A percentile compares a stretch with the other conserved stretches of the same genome.
Conservation (phyloP, 345 rosid species). For the Acer saccharum region DNA sequence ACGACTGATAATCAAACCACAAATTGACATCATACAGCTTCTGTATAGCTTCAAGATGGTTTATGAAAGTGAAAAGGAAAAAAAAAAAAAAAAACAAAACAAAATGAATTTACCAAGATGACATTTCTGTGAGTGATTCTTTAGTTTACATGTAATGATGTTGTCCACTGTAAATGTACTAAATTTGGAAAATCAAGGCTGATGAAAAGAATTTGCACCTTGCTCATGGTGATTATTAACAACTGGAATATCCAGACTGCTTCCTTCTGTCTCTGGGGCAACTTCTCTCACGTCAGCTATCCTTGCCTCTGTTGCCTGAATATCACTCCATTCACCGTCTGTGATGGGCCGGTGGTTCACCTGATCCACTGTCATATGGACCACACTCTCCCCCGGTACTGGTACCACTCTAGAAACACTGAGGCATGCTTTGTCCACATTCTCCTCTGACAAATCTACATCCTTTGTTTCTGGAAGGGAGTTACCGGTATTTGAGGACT, state of each 20-base stretch:
- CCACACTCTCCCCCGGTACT: slow-evolving; percentile 54
- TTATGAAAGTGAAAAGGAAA: neutral
- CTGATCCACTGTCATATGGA: slow-evolving; percentile 63
- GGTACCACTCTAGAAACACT: slow-evolving; percentile 62
- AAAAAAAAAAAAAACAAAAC: neutral
- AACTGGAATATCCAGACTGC: slow-evolving; percentile 79
- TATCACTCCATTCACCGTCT: slow-evolving; percentile 84
- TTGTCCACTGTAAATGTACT: neutral
- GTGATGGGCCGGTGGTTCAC: slow-evolving; percentile 54
- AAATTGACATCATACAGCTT: neutral
- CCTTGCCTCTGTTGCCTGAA: slow-evolving; percentile 84
- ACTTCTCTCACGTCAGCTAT: slow-evolving; percentile 83
- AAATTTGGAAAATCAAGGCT: slow-evolving; percentile 44
- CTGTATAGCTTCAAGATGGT: neutral
- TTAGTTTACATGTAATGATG: neutral
- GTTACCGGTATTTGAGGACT: slow-evolving; percentile 48
- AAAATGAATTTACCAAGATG: neutral
- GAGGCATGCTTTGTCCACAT: slow-evolving; percentile 88
- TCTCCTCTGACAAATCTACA: slow-evolving; percentile 65
- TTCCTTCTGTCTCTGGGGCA: slow-evolving; percentile 57
- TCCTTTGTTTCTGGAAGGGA: slow-evolving; percentile 63
- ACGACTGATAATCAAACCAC: no score
- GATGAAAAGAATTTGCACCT: slow-evolving; percentile 49
- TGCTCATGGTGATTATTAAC: slow-evolving; percentile 50
- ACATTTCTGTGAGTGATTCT: slow-evolving; percentile 6